Percentiles rank a stretch among this genome's conserved stretches.
These are phyloP conservation scores for Hygrocybe coccinea DNA, from an alignment of 768 basidiomycete genomes.

Conservation along the genomic window DNA sequence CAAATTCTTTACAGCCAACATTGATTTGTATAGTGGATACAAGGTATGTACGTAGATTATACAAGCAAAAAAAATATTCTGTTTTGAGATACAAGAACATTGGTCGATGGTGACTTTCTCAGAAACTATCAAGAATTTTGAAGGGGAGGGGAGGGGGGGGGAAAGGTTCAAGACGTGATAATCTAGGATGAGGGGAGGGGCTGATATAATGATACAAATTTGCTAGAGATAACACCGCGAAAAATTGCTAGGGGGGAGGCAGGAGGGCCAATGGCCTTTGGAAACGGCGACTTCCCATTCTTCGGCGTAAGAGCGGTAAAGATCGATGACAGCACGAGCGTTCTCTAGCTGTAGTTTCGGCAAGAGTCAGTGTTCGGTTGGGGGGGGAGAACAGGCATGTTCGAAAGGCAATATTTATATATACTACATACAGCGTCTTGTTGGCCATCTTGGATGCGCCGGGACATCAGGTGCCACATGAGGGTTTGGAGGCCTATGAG, in stretches of 20 bases:
- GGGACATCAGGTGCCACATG: constrained; percentile 76
- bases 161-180: too few species aligned
- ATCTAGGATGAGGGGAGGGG: too few species aligned
- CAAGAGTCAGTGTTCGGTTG: not conserved
- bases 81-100: too few species aligned
- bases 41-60: too few species aligned
- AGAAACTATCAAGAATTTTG: too few species aligned
- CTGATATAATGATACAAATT: too few species aligned
- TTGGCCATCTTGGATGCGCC: constrained; percentile 68
- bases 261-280: constrained; percentile 66
- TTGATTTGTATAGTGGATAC: too few species aligned
- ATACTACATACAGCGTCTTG: constrained; percentile 72
- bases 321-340: constrained; percentile 55
- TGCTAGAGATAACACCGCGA: constrained; percentile 68
- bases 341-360: constrained; percentile 59
- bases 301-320: constrained; percentile 51
- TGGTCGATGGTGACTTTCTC: too few species aligned
- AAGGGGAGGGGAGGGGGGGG: too few species aligned
- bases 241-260: constrained; percentile 72
- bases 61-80: too few species aligned
- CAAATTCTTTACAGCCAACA: too few species aligned
- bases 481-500: constrained; percentile 72
- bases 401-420: constrained; percentile 8
- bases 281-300: constrained; percentile 65
- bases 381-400: not conserved